Evolutionary conservation across 1,284 basidiomycete genomes (phyloP).

Genomic region (Tetrapyrgos nigripes): DNA sequence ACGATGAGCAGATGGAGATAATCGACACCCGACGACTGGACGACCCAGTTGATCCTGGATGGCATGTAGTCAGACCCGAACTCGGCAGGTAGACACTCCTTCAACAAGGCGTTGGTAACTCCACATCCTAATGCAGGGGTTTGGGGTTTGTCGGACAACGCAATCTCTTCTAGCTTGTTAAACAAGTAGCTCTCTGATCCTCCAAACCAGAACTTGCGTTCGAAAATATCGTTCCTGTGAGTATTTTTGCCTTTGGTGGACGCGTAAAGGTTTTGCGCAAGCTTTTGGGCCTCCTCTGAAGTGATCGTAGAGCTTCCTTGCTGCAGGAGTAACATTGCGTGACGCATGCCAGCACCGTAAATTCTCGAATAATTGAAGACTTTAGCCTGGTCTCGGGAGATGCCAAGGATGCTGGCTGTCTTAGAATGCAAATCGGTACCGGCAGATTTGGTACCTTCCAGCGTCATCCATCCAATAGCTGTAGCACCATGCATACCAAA

Average conservation of each 20-base stretch:
- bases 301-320: constrained; percentile 88
- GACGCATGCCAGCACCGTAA: constrained; percentile 96
- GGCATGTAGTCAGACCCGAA: constrained; percentile 93
- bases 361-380: constrained; percentile 99
- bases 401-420: constrained; percentile 93
- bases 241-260: constrained; percentile 95
- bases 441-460: constrained; percentile 96
- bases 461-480: constrained; percentile 99
- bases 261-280: constrained; percentile 89
- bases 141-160: constrained; percentile 84
- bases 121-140: constrained; percentile 96
- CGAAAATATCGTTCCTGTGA: constrained; percentile 71
- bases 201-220: constrained; percentile 93
- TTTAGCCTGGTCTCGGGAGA: constrained; percentile 95
- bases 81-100: constrained; percentile 82
- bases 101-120: constrained; percentile 91
- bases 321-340: constrained; percentile 89
- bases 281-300: constrained; percentile 78
- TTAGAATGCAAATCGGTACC: constrained; percentile 98
- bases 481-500: constrained; percentile 98
- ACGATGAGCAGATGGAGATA: constrained; percentile 97
- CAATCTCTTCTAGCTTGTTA: constrained; percentile 98
- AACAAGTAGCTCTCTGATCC: constrained; percentile 98
- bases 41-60: constrained; percentile 99
- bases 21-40: constrained; percentile 98